Conservation (phyloP, 805 yeast genomes). For the Myxozyma udenii region DNA sequence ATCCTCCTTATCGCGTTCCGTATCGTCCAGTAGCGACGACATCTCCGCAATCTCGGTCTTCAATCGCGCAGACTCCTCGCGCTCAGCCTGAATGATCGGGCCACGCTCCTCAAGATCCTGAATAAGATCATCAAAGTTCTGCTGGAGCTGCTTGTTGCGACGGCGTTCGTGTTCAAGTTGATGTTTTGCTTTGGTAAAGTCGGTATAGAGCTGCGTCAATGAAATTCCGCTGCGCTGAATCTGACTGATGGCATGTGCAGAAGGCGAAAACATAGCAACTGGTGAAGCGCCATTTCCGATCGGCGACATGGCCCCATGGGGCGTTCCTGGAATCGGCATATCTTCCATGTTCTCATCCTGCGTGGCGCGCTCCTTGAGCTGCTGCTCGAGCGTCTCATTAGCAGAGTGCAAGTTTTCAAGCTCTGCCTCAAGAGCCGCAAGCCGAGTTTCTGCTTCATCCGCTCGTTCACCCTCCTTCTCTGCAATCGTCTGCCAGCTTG, state of each 20-base stretch:
- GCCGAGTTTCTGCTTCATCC: constrained; percentile 40
- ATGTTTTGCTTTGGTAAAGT: constrained; percentile 59
- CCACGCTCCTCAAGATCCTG: constrained; percentile 73
- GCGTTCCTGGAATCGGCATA: constrained; percentile 9
- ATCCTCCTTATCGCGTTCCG: constrained; percentile 41
- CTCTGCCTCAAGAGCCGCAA: constrained; percentile 47
- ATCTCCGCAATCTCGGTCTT: constrained; percentile 57
- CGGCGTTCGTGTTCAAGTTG: constrained; percentile 67
- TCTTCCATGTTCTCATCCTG: background rate
- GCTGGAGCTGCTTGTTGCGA: constrained; percentile 65
- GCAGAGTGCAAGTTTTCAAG: constrained; percentile 34
- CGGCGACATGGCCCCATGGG: constrained; percentile 9
- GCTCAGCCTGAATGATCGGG: constrained; percentile 69
- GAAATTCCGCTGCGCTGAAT: constrained; percentile 52
- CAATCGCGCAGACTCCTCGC: constrained; percentile 53
- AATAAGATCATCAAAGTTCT: constrained; percentile 67
- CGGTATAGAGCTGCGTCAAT: constrained; percentile 62
- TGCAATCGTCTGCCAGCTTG: constrained; percentile 41
- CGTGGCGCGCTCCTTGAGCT: background rate
- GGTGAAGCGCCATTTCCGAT: constrained; percentile 15
- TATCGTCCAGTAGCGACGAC: constrained; percentile 48
- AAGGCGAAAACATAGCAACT: constrained; percentile 46
- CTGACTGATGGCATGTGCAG: constrained; percentile 56
- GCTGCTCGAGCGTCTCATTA: constrained; percentile 11
- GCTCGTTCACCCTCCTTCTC: constrained; percentile 41